phyloP scores from a whole-genome alignment of 2,329 filamentous ascomycete genomes.

The Aspergillus novofumigatus region DNA sequence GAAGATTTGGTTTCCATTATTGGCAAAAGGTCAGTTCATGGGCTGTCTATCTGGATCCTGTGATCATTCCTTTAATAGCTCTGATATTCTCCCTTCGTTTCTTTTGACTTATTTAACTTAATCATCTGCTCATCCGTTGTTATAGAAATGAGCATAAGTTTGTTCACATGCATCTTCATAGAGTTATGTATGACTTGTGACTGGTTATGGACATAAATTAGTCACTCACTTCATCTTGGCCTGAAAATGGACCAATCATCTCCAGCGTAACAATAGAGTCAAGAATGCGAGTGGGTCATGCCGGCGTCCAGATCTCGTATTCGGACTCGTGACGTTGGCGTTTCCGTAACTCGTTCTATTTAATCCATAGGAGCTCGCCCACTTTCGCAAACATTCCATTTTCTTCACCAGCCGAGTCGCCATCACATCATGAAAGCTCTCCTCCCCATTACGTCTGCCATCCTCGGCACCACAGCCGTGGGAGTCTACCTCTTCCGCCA shows the following conservation, averaged over 20 bases:
- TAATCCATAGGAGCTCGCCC: neutral
- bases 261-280: too few relatives aligned
- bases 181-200: neutral
- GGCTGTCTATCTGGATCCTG: neutral
- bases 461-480: constrained; percentile 34
- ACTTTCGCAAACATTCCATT: neutral
- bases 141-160: too few relatives aligned
- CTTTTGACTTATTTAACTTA: neutral
- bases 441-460: constrained; percentile 17
- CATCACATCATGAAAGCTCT: neutral
- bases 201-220: neutral
- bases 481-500: constrained; percentile 23
- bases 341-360: too few relatives aligned
- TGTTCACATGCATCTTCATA: too few relatives aligned
- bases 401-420: neutral
- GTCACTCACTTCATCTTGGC: neutral
- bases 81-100: neutral
- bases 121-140: neutral
- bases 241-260: too few relatives aligned
- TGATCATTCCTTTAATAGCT: neutral
- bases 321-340: too few relatives aligned
- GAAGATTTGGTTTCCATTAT: too few relatives aligned
- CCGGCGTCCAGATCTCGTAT: too few relatives aligned
- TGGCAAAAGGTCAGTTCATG: neutral
- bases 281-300: too few relatives aligned